phyloP scores from a whole-genome alignment of 164 flowering plant genomes.

The Annona cherimola region DNA sequence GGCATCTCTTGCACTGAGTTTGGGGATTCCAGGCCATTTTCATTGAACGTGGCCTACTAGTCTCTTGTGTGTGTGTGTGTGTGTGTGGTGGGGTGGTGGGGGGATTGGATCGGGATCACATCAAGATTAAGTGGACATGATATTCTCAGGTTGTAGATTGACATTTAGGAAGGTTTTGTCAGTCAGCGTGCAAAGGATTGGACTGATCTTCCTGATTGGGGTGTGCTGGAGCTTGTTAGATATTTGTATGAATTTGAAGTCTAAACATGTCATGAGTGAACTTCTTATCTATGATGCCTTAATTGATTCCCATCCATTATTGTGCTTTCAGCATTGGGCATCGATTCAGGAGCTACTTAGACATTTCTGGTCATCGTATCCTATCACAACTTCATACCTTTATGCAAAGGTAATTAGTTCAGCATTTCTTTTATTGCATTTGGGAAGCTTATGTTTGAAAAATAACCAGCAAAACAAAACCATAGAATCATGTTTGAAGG shows the following conservation, averaged over 20 bases:
- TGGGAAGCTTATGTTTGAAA: neutral
- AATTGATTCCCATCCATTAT: no score
- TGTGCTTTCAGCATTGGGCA: constrained; percentile 71
- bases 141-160: no score
- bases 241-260: neutral
- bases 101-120: no score
- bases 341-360: constrained; percentile 77
- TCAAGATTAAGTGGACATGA: no score
- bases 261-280: neutral
- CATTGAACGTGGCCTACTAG: no score
- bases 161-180: neutral
- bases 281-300: neutral
- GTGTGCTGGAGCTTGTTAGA: neutral
- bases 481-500: no score
- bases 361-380: constrained; percentile 99
- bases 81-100: no score
- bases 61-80: no score
- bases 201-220: neutral
- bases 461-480: no score
- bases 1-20: no score
- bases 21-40: no score
- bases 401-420: constrained; percentile 48
- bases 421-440: neutral
- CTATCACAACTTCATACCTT: constrained; percentile 70
- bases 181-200: neutral